Conservation (phyloP, 164 flowering plant genomes). For the Nymphaea colorata region DNA sequence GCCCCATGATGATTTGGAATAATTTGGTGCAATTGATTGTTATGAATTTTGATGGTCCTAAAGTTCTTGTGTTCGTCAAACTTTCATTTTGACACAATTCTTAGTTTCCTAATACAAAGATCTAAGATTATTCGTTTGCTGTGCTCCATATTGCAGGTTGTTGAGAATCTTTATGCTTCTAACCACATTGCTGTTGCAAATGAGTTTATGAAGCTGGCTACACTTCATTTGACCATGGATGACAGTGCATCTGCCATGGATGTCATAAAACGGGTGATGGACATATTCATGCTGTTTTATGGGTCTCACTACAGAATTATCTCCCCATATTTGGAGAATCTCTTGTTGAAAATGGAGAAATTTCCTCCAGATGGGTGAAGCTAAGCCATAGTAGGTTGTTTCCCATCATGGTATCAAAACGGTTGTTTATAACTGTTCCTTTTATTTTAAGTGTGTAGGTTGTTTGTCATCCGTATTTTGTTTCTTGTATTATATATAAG, state of each 20-base stretch:
- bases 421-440: too few relatives aligned
- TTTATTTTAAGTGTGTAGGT: too few relatives aligned
- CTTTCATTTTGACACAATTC: not conserved
- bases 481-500: too few relatives aligned
- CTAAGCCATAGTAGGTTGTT: too few relatives aligned
- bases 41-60: too few relatives aligned
- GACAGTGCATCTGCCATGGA: slow-evolving; percentile 21
- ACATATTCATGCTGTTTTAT: slow-evolving; percentile 44
- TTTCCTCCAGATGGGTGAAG: not conserved
- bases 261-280: slow-evolving; percentile 21
- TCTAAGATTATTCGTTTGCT: not conserved
- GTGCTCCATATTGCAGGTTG: slow-evolving; percentile 34
- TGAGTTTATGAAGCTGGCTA: slow-evolving; percentile 68
- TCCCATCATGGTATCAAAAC: too few relatives aligned
- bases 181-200: slow-evolving; percentile 69
- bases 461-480: too few relatives aligned
- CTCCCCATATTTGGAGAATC: slow-evolving; percentile 37
- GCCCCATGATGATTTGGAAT: not conserved
- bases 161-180: slow-evolving; percentile 54
- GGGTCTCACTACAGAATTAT: slow-evolving; percentile 44
- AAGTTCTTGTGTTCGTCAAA: not conserved
- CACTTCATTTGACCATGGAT: slow-evolving; percentile 41
- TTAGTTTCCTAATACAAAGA: not conserved
- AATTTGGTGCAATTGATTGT: too few relatives aligned
- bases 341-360: slow-evolving; percentile 20